Conservation (phyloP, 2,329 filamentous ascomycete species). For the Penicillium psychrosexuale region DNA sequence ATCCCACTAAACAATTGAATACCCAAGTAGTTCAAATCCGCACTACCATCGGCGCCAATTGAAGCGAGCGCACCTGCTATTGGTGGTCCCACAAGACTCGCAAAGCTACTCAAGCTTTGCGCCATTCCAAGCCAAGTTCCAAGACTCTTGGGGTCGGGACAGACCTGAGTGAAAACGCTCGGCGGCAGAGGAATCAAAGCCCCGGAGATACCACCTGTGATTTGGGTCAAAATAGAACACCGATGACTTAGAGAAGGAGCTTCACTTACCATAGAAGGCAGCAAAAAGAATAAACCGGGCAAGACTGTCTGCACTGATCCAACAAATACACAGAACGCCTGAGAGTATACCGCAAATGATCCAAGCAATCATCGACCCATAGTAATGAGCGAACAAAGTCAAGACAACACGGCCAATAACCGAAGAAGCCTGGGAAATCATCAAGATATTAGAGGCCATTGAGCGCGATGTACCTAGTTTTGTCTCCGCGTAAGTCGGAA, state of each 20-base stretch:
- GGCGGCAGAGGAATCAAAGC: slow-evolving; percentile 63
- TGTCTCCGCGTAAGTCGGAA: slow-evolving; percentile 34
- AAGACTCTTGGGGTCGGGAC: slow-evolving; percentile 44
- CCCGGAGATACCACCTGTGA: slow-evolving; percentile 52
- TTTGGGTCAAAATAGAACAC: background rate
- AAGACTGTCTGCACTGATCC: slow-evolving; percentile 53
- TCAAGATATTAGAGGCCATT: slow-evolving; percentile 55
- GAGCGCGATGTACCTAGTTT: slow-evolving; percentile 33
- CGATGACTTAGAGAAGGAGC: background rate
- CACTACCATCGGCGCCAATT: slow-evolving; percentile 26
- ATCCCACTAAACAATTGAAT: slow-evolving; percentile 47
- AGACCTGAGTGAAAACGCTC: slow-evolving; percentile 53
- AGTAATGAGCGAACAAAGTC: slow-evolving; percentile 53
- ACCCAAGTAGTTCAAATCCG: slow-evolving; percentile 37
- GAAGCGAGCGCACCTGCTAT: slow-evolving; percentile 49
- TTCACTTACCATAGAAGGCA: slow-evolving; percentile 50
- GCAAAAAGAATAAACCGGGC: slow-evolving; percentile 57
- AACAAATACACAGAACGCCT: slow-evolving; percentile 46
- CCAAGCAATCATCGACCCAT: slow-evolving; percentile 58
- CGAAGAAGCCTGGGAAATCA: slow-evolving; percentile 60
- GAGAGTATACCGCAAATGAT: slow-evolving; percentile 44
- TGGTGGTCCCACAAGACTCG: slow-evolving; percentile 48
- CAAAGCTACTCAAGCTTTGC: slow-evolving; percentile 49
- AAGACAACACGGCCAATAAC: slow-evolving; percentile 54
- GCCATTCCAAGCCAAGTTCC: slow-evolving; percentile 52